Conservation (phyloP, 495 filamentous ascomycete genomes). For the Penicillium maclennaniae region DNA sequence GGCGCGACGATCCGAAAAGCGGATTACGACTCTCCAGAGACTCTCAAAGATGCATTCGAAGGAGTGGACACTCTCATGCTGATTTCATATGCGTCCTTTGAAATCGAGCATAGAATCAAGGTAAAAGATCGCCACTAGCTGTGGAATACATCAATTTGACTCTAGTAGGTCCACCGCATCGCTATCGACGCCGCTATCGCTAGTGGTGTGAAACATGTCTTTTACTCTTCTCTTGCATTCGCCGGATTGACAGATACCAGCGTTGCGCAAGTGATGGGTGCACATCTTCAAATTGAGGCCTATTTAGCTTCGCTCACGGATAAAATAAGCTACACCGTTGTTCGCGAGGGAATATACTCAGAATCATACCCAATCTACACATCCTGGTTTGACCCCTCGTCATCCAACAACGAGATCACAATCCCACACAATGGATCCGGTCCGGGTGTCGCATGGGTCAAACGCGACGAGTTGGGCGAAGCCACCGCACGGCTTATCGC, state of each 20-base stretch:
- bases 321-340: conserved; percentile 42
- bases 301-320: conserved; percentile 43
- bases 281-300: conserved; percentile 60
- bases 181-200: conserved; percentile 56
- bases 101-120: conserved; percentile 32
- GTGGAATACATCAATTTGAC: not conserved
- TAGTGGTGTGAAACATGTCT: conserved; percentile 58
- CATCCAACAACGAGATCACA: conserved; percentile 34
- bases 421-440: conserved; percentile 49
- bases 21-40: conserved; percentile 33
- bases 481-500: conserved; percentile 41
- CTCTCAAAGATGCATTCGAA: conserved; percentile 34
- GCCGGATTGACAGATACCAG: conserved; percentile 38
- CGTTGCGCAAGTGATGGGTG: conserved; percentile 61
- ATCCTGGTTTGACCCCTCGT: conserved; percentile 49
- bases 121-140: conserved; percentile 9
- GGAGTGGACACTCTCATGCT: conserved; percentile 35
- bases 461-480: conserved; percentile 49
- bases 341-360: conserved; percentile 63
- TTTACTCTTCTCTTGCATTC: conserved; percentile 66
- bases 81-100: conserved; percentile 42
- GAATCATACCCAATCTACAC: conserved; percentile 70
- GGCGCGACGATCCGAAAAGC: conserved; percentile 34
- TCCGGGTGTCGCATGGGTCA: conserved; percentile 50
- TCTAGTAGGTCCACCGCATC: conserved; percentile 36